These are phyloP conservation scores for Paxillus ammoniavirescens DNA, from an alignment of 768 basidiomycete genomes.

Conservation along the genomic window DNA sequence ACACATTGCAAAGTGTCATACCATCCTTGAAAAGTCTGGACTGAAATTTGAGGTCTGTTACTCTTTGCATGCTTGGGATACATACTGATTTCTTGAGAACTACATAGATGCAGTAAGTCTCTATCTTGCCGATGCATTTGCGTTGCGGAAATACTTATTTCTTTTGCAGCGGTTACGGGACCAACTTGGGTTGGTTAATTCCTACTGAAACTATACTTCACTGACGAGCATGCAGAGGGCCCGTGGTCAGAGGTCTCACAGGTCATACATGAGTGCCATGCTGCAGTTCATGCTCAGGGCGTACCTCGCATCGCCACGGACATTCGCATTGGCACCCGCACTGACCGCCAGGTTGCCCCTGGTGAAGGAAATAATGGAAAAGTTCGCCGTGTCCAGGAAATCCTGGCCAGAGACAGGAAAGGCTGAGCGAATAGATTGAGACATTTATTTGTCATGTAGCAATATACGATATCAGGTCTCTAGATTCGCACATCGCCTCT, in stretches of 20 bases:
- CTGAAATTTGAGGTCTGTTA: constrained; percentile 72
- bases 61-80: not conserved
- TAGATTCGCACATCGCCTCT: no score
- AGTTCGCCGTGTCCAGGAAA: constrained; percentile 76
- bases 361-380: constrained; percentile 80
- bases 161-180: constrained; percentile 76
- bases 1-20: constrained; percentile 79
- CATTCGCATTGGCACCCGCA: constrained; percentile 91
- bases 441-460: not conserved
- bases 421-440: not conserved
- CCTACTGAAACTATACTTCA: not conserved
- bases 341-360: constrained; percentile 58
- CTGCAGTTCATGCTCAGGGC: constrained; percentile 77
- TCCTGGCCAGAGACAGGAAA: constrained; percentile 46
- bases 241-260: constrained; percentile 82
- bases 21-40: constrained; percentile 79
- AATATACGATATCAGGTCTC: no score
- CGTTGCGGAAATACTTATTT: constrained; percentile 9
- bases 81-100: not conserved
- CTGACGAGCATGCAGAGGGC: constrained; percentile 51
- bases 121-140: constrained; percentile 31
- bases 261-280: constrained; percentile 90
- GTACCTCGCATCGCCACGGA: constrained; percentile 83
- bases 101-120: constrained; percentile 38
- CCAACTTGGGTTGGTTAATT: constrained; percentile 64